Evolutionary conservation across 148 eudicot genomes (phyloP).

Genomic region (Euryodendron excelsum): DNA sequence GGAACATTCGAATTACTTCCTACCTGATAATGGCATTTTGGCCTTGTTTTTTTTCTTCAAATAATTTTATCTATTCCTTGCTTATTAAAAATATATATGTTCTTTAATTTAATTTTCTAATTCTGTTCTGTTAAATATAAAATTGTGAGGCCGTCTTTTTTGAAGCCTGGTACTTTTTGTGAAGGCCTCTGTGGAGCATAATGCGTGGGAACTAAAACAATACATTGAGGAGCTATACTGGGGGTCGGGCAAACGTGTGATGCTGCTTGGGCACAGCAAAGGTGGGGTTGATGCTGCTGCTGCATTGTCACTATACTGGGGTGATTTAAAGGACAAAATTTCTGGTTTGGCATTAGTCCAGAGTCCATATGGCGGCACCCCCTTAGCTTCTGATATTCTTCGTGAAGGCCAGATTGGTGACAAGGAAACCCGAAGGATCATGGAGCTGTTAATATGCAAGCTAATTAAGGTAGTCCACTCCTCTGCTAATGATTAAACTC

Average conservation of each 20-base stretch:
- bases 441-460: slow-evolving; percentile 78
- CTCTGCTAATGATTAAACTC: not conserved
- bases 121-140: slow-evolving; percentile 1
- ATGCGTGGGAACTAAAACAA: slow-evolving; percentile 77
- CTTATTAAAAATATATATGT: no score
- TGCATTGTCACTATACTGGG: slow-evolving; percentile 75
- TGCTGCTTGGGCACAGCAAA: slow-evolving; percentile 97
- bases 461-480: slow-evolving; percentile 56
- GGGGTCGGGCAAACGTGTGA: slow-evolving; percentile 94
- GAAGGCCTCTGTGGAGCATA: slow-evolving; percentile 92
- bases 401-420: slow-evolving; percentile 90
- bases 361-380: slow-evolving; percentile 93
- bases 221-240: slow-evolving; percentile 88
- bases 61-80: no score
- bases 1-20: not conserved
- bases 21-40: not conserved
- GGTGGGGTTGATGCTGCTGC: slow-evolving; percentile 99
- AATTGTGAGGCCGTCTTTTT: not conserved
- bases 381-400: slow-evolving; percentile 83
- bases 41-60: not conserved
- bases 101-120: no score
- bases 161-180: not conserved
- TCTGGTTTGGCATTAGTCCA: slow-evolving; percentile 87
- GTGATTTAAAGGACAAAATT: slow-evolving; percentile 66
- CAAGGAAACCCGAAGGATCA: slow-evolving; percentile 66